Evolutionary conservation across 371 early-diverging fungal genomes (phyloP).

Genomic region (Apophysomyces elegans): DNA sequence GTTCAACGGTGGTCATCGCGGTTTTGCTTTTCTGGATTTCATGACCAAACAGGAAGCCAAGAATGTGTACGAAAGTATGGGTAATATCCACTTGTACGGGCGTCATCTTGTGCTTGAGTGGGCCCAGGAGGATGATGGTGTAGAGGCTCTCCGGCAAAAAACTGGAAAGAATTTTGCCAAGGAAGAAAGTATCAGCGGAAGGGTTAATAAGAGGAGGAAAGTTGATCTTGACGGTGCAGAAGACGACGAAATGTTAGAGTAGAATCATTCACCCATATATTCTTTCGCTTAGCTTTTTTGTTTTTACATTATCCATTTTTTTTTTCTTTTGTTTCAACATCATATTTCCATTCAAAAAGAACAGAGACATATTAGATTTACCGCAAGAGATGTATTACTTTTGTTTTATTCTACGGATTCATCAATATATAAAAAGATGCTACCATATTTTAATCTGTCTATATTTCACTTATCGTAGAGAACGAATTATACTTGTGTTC

Average conservation of each 20-base stretch:
- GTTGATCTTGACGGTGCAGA: constrained; percentile 54
- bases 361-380: too few relatives aligned
- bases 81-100: constrained; percentile 98
- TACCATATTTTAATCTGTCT: too few relatives aligned
- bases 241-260: constrained; percentile 39
- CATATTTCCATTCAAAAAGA: too few relatives aligned
- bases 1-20: constrained; percentile 93
- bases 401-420: too few relatives aligned
- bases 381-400: too few relatives aligned
- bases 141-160: constrained; percentile 71
- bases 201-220: constrained; percentile 56
- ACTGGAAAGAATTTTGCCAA: constrained; percentile 66
- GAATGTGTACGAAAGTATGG: constrained; percentile 87
- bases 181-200: constrained; percentile 51
- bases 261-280: not conserved
- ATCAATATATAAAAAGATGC: too few relatives aligned
- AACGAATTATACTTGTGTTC: too few relatives aligned
- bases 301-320: too few relatives aligned
- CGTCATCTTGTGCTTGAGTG: constrained; percentile 97
- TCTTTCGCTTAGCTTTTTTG: not conserved
- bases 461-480: too few relatives aligned
- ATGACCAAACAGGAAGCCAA: constrained; percentile 93
- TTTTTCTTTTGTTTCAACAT: too few relatives aligned
- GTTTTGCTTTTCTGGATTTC: constrained; percentile 98
- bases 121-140: constrained; percentile 83